These are phyloP conservation scores for Trichosanthes cucumerina DNA, from an alignment of 306 rosid genomes.

Conservation along the genomic window DNA sequence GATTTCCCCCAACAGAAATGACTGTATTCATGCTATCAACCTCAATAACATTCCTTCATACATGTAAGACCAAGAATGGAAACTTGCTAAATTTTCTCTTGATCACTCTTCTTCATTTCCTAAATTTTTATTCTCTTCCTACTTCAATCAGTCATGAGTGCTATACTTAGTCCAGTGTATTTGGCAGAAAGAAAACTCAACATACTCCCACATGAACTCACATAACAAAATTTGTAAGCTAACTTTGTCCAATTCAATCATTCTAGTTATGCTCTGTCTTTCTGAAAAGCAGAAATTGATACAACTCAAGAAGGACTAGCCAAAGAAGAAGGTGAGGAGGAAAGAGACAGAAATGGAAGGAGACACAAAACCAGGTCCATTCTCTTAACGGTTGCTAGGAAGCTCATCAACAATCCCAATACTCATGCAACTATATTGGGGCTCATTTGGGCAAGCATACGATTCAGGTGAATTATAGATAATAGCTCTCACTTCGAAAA, in stretches of 20 bases:
- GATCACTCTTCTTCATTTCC: not conserved
- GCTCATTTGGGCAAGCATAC: conserved; percentile 73
- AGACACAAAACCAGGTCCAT: conserved; percentile 37
- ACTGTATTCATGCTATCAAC: not conserved
- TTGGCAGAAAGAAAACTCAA: not conserved
- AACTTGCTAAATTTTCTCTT: not conserved
- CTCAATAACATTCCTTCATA: not conserved
- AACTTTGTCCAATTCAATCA: not conserved
- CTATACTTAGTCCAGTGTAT: not conserved
- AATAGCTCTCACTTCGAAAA: not conserved
- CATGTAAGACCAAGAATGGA: not conserved
- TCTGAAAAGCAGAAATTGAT: conserved; percentile 41
- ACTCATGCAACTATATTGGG: conserved; percentile 82
- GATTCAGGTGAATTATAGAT: conserved; percentile 40
- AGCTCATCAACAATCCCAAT: conserved; percentile 66
- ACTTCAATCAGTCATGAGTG: not conserved
- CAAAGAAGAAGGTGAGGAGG: conserved; percentile 53
- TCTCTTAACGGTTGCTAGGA: conserved; percentile 65
- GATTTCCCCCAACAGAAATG: not conserved
- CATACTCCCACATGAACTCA: not conserved
- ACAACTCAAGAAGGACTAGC: conserved; percentile 35
- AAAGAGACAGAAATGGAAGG: conserved; percentile 23
- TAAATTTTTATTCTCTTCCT: not conserved
- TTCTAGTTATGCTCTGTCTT: conserved; percentile 13
- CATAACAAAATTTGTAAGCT: not conserved